Evolutionary conservation across 2,329 filamentous ascomycete genomes (phyloP), one percentile per base, ranked within the genome.

Genomic region (Pseudogymnoascus sp.): DNA sequence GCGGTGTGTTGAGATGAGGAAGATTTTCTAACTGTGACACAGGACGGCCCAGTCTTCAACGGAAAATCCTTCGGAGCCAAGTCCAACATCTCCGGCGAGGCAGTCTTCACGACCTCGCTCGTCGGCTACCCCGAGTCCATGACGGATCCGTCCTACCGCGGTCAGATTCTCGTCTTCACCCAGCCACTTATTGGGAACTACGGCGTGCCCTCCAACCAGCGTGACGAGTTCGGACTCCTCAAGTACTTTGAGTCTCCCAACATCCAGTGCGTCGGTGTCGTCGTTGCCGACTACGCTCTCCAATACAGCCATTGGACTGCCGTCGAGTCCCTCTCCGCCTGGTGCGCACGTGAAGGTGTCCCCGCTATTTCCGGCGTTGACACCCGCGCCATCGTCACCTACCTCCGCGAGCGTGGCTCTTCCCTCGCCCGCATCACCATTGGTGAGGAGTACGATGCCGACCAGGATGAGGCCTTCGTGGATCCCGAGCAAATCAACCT

Each of bases 231-330:
- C 75, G 94, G 94, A 69, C 84, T 99, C 63, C 82, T 97, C 74
- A 94, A 94, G 79, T 96, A 97, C 81, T 99, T 99, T 71, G 94
- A 99, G 78, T 97, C 91, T 28, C 94, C 94, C 60, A 91, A 97
- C 77, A 92, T 99, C 67, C 94, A 99, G 80, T 95, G 93, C 63
- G 90, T 90, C 64, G 94, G 92, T 75, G 89, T 99, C 59, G 93
- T 99, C 54, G 94, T 99, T 60, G 91, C 93, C 69, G 94, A 99
- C 73, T 91, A 93, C 65, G 93, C 94, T 47, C 81, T 90, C 74
- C 84, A 92, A 74, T 97, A 97, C 82, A 96, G 91, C 76, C 94
- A 99, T 74, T 99, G 94, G 94, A 97, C 94, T 64, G 94, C 94
- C 35, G 93, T 99, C 9, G 91, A 99, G 82, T 92, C 90, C 71